Percentiles rank a stretch among this genome's conserved stretches.
phyloP scores from a whole-genome alignment of 192 early-diverging fungal species.

The Dimargaris verticillata region DNA sequence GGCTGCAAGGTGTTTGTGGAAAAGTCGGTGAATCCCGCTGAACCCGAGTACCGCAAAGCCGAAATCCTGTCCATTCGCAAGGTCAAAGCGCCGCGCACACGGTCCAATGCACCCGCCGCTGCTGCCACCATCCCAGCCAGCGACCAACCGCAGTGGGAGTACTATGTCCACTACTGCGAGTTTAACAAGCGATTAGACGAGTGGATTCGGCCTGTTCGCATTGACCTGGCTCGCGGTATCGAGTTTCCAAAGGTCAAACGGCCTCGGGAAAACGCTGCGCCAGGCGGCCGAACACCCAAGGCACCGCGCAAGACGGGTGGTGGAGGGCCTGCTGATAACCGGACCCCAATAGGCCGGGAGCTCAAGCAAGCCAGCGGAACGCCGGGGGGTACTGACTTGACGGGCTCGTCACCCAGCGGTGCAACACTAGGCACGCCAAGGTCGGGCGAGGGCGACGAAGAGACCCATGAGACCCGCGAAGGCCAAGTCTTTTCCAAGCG shows the following conservation, averaged over 20 bases:
- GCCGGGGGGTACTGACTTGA: background rate
- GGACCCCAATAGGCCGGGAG: conserved; percentile 24
- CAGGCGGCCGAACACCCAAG: conserved; percentile 30
- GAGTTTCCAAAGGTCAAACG: conserved; percentile 55
- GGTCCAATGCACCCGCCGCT: background rate
- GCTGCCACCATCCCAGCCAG: conserved; percentile 12
- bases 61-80: conserved; percentile 70
- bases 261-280: conserved; percentile 20
- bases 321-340: conserved; percentile 18
- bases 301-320: conserved; percentile 25
- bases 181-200: conserved; percentile 99
- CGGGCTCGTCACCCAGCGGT: too few relatives aligned
- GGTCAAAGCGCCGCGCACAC: conserved; percentile 22
- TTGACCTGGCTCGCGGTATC: conserved; percentile 48
- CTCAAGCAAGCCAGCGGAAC: conserved; percentile 20
- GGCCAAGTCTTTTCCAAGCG: conserved; percentile 65
- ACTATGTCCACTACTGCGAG: conserved; percentile 91
- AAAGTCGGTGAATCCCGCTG: conserved; percentile 27
- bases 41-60: conserved; percentile 54
- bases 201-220: conserved; percentile 59
- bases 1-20: conserved; percentile 48
- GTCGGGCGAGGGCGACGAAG: background rate
- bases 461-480: background rate
- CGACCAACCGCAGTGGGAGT: conserved; percentile 35
- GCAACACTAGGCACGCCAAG: too few relatives aligned